These are phyloP conservation scores for Aspergillus nomiae DNA, from an alignment of 2,329 filamentous ascomycete species.

Conservation along the genomic window DNA sequence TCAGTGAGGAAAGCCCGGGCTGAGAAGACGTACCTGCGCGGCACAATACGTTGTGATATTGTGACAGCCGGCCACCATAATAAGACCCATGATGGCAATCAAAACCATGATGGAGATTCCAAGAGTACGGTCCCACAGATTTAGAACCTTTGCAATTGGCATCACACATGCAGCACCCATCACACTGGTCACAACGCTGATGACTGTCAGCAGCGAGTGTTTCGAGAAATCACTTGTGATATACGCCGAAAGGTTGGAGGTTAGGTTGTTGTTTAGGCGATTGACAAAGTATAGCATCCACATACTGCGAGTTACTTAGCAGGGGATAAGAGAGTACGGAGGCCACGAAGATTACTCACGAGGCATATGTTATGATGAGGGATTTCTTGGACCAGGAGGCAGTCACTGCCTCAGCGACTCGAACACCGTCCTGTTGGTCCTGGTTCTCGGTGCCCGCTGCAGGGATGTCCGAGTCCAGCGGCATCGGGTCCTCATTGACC, in stretches of 20 bases:
- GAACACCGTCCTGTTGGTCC: constrained; percentile 37
- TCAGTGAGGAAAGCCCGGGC: background rate
- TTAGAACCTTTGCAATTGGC: constrained; percentile 63
- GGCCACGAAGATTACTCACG: constrained; percentile 29
- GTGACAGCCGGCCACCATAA: constrained; percentile 64
- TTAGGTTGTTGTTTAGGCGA: constrained; percentile 40
- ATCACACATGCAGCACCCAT: constrained; percentile 60
- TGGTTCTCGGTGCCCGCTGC: no score
- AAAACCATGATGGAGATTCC: constrained; percentile 55
- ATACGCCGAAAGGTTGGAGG: constrained; percentile 49
- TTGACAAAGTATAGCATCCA: constrained; percentile 47
- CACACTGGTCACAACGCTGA: constrained; percentile 55
- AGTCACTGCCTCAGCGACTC: constrained; percentile 48
- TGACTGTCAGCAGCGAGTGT: constrained; percentile 58
- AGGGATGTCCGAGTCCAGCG: no score
- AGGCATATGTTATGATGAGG: constrained; percentile 40
- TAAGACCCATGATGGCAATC: constrained; percentile 52
- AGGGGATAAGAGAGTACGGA: no score
- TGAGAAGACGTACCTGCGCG: constrained; percentile 43
- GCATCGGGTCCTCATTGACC: no score
- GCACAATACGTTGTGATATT: constrained; percentile 66
- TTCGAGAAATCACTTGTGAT: constrained; percentile 55
- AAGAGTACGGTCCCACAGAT: constrained; percentile 63
- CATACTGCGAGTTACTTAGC: constrained; percentile 34
- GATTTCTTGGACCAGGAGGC: constrained; percentile 46